Evolutionary conservation across 2,329 filamentous ascomycete genomes (phyloP).

Genomic region (Xylariaceae sp.): DNA sequence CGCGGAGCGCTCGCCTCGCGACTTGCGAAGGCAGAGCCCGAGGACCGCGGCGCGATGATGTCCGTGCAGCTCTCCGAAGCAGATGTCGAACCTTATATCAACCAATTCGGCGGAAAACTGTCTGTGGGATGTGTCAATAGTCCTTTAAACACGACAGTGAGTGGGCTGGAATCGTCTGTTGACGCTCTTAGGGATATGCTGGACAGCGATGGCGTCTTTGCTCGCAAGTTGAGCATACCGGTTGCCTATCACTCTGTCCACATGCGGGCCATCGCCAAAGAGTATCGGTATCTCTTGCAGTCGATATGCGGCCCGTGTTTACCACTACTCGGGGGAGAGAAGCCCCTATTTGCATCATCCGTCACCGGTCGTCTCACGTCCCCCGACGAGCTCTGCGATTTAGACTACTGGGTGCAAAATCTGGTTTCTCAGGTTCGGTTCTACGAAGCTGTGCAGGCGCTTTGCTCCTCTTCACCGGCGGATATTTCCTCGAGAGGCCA

Average conservation of each 20-base stretch:
- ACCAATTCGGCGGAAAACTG: background rate
- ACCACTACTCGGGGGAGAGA: background rate
- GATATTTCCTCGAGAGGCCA: background rate
- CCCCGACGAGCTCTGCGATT: slow-evolving; percentile 5
- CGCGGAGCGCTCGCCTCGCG: slow-evolving; percentile 1
- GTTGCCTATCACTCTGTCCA: slow-evolving; percentile 23
- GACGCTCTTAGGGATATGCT: background rate
- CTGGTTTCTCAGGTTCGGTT: slow-evolving; percentile 11
- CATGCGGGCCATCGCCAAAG: slow-evolving; percentile 21
- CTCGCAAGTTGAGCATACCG: slow-evolving; percentile 11
- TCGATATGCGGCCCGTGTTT: background rate
- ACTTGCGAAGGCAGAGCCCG: background rate
- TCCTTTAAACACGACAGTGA: background rate
- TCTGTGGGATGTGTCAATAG: background rate
- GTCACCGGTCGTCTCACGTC: background rate
- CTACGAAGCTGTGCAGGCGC: slow-evolving; percentile 8
- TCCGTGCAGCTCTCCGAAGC: background rate
- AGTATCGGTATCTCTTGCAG: slow-evolving; percentile 12
- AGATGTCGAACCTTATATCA: background rate
- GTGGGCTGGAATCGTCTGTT: background rate
- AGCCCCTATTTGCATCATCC: background rate
- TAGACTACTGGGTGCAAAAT: slow-evolving; percentile 27
- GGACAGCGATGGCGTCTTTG: slow-evolving; percentile 2
- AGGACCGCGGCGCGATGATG: background rate
- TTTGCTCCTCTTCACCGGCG: slow-evolving; percentile 2